phyloP scores from a whole-genome alignment of 169 alveolate species.

The Hammondia hammondi region DNA sequence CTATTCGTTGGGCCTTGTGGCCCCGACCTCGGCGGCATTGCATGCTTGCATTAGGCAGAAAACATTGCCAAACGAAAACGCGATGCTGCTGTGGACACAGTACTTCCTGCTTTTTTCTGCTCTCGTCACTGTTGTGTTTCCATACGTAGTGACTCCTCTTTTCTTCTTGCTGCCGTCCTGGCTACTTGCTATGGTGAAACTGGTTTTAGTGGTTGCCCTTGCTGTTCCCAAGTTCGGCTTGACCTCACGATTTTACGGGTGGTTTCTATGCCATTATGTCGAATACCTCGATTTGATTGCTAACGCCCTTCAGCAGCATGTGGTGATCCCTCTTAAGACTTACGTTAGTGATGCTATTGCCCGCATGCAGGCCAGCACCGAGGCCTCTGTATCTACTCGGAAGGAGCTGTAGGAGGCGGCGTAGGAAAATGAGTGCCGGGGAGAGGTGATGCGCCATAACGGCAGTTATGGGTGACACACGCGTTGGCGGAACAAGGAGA shows the following conservation, averaged over 20 bases:
- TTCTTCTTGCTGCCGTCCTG: conserved; percentile 31
- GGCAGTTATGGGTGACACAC: too few species aligned
- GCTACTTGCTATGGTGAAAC: not conserved
- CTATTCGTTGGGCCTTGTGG: conserved; percentile 17
- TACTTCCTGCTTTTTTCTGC: conserved; percentile 22
- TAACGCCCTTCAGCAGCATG: not conserved
- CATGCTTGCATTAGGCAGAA: conserved; percentile 22
- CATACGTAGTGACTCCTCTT: not conserved
- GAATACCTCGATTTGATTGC: conserved; percentile 21
- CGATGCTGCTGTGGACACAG: conserved; percentile 28
- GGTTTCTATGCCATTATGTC: conserved; percentile 12
- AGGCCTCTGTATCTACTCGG: not conserved
- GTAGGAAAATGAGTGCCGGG: too few species aligned
- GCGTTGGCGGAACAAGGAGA: too few species aligned
- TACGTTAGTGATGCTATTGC: not conserved
- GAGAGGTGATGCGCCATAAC: too few species aligned
- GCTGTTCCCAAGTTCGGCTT: conserved; percentile 13
- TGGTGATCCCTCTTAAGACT: not conserved
- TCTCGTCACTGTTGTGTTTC: conserved; percentile 19
- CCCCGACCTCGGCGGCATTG: conserved; percentile 20
- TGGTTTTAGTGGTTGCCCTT: not conserved
- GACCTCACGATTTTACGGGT: not conserved
- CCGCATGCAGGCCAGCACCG: conserved; percentile 17
- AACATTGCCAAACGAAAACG: not conserved
- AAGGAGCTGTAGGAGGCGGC: not conserved